Percentiles rank a stretch among this genome's conserved stretches.
phyloP scores from a whole-genome alignment of 2,329 filamentous ascomycete genomes.

The Dactylellina sp. region DNA sequence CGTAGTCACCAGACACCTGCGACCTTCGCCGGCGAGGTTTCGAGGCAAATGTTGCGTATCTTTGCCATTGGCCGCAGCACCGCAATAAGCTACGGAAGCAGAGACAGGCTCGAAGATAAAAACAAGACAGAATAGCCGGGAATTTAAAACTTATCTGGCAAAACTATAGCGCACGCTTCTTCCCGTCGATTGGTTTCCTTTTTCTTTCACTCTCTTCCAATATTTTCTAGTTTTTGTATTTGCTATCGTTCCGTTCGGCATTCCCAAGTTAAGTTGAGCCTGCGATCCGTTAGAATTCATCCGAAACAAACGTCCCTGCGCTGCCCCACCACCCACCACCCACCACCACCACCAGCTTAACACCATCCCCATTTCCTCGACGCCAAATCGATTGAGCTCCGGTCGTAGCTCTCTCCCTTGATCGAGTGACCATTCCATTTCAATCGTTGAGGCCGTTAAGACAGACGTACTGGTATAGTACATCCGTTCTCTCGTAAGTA shows the following conservation, averaged over 20 bases:
- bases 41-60: constrained; percentile 17
- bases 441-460: background rate
- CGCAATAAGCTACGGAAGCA: no score
- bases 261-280: constrained; percentile 11
- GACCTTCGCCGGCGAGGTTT: constrained; percentile 18
- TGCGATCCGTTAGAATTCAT: constrained; percentile 34
- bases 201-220: background rate
- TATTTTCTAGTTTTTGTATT: no score
- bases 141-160: constrained; percentile 19
- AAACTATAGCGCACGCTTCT: constrained; percentile 23
- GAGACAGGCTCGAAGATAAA: no score
- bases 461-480: background rate
- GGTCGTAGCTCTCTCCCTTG: background rate
- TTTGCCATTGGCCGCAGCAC: background rate
- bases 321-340: constrained; percentile 29
- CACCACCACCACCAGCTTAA: no score
- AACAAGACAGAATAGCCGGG: constrained; percentile 38
- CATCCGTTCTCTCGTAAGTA: constrained; percentile 23
- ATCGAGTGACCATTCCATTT: no score
- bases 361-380: constrained; percentile 6
- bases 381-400: constrained; percentile 25
- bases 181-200: background rate
- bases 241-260: background rate
- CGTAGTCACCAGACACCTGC: constrained; percentile 43
- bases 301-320: constrained; percentile 46